Conservation (phyloP, 2,329 filamentous ascomycete species). For the Paecilomyces niveus region DNA sequence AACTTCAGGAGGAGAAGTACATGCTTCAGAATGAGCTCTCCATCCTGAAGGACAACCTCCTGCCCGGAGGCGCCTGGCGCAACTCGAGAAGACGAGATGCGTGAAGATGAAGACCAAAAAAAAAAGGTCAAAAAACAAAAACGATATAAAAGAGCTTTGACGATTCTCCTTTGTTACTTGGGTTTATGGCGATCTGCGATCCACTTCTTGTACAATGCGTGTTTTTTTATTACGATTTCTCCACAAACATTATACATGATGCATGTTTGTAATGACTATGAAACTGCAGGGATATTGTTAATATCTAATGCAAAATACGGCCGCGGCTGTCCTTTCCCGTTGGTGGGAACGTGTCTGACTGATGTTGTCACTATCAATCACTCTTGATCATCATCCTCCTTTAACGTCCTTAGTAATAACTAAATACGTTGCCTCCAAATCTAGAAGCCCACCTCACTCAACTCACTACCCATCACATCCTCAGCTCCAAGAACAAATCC, state of each 20-base stretch:
- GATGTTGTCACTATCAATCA: neutral
- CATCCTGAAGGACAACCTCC: constrained; percentile 13
- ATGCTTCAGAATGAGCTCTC: constrained; percentile 25
- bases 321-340: neutral
- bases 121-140: neutral
- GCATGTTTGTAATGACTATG: neutral
- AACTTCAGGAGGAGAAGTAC: constrained; percentile 27
- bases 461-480: too few species aligned
- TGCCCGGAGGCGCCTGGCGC: neutral
- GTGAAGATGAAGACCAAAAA: neutral
- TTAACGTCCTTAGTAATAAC: neutral
- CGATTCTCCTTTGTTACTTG: neutral
- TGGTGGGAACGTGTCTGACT: neutral
- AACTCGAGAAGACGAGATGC: neutral
- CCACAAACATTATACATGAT: neutral
- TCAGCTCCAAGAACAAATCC: too few species aligned
- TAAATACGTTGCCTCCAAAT: too few species aligned
- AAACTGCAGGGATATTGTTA: neutral
- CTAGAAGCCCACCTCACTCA: too few species aligned
- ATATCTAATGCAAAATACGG: neutral
- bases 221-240: neutral
- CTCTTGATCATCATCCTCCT: neutral
- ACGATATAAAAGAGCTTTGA: neutral
- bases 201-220: neutral
- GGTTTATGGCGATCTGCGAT: neutral